These are phyloP conservation scores for Trichoderma sp. DNA, from an alignment of 2,329 filamentous ascomycete genomes.

Conservation along the genomic window DNA sequence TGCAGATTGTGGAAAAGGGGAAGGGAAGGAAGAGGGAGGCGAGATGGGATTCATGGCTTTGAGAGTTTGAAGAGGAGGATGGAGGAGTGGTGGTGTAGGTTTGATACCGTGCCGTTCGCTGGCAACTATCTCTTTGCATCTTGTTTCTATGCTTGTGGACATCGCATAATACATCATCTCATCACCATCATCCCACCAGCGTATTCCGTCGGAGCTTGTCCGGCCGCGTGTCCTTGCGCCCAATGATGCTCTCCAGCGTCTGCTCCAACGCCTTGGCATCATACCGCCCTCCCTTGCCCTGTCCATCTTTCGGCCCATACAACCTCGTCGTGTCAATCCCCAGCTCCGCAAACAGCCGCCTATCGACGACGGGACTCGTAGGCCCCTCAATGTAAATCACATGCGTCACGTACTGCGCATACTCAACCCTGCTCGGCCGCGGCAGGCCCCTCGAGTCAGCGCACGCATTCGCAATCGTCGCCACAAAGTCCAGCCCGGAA, in stretches of 20 bases:
- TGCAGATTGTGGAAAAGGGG: neutral
- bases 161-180: constrained; percentile 17
- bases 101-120: constrained; percentile 22
- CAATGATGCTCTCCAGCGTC: constrained; percentile 76
- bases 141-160: neutral
- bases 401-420: constrained; percentile 76
- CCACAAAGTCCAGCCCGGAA: constrained; percentile 78
- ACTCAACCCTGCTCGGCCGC: constrained; percentile 49
- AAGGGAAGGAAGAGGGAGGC: neutral
- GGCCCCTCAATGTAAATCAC: constrained; percentile 76
- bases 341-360: constrained; percentile 59
- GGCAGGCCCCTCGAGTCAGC: constrained; percentile 63
- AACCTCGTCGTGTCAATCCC: constrained; percentile 78
- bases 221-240: constrained; percentile 49
- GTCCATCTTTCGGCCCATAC: constrained; percentile 65
- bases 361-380: constrained; percentile 70
- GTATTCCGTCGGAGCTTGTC: constrained; percentile 52
- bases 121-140: neutral
- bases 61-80: neutral
- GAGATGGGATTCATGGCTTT: constrained; percentile 1
- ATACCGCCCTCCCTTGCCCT: constrained; percentile 60
- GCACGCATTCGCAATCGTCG: constrained; percentile 74
- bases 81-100: constrained; percentile 10
- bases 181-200: constrained; percentile 38
- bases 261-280: constrained; percentile 74